Conservation (phyloP, 345 rosid species). For the Eucalyptus albens region DNA sequence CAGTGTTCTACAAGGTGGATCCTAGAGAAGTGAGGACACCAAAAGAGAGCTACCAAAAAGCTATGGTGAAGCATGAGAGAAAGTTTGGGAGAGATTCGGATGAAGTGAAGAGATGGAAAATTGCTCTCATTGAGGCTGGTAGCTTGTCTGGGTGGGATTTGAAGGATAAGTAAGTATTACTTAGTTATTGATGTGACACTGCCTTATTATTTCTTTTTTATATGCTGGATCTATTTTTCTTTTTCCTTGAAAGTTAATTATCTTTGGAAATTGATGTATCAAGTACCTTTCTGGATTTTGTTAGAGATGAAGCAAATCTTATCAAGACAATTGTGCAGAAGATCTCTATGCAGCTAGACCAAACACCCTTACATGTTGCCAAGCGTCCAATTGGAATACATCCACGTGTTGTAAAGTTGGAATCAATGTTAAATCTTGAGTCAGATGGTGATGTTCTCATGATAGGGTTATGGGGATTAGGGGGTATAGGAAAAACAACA, state of each 20-base stretch:
- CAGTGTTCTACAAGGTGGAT: background rate
- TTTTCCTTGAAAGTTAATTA: background rate
- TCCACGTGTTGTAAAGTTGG: fast-evolving
- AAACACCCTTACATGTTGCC: fast-evolving
- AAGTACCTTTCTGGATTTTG: fast-evolving
- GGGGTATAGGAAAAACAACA: background rate
- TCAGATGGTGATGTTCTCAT: background rate
- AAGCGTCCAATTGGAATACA: background rate
- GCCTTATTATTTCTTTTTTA: no score
- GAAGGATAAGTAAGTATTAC: background rate
- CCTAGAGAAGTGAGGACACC: background rate
- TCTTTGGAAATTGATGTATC: no score
- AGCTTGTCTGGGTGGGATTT: background rate
- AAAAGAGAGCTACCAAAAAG: background rate
- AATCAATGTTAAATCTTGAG: background rate
- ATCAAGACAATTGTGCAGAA: background rate
- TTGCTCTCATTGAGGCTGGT: background rate
- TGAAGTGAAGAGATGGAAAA: background rate
- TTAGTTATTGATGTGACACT: background rate
- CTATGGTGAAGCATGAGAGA: background rate
- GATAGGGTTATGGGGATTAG: background rate
- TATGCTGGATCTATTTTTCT: no score
- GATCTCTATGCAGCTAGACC: background rate
- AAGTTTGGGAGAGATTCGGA: background rate
- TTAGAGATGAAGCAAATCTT: background rate